A percentile compares a stretch with the other conserved stretches of the same genome.
phyloP scores from a whole-genome alignment of 2,329 filamentous ascomycete species.

The Dendrostoma leiphaemia region DNA sequence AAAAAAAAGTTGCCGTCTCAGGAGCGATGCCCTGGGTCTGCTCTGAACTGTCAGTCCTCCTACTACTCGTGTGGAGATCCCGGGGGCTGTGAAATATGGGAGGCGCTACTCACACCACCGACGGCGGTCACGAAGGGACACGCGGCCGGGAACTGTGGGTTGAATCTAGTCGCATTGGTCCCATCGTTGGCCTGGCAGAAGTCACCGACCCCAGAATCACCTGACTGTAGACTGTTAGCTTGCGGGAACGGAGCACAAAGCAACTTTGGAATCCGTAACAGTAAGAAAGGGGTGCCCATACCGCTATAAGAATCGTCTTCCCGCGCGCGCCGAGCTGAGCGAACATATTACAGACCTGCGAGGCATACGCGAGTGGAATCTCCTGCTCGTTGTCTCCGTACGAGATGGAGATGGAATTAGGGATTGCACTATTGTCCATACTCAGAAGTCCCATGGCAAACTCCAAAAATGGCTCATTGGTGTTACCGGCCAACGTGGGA shows the following conservation, averaged over 20 bases:
- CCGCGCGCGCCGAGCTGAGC: constrained; percentile 63
- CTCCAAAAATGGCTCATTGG: constrained; percentile 67
- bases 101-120: constrained; percentile 42
- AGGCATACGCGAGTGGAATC: constrained; percentile 55
- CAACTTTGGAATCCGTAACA: too few species aligned
- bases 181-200: constrained; percentile 58
- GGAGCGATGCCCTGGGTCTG: constrained; percentile 38
- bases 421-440: constrained; percentile 49
- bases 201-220: constrained; percentile 56
- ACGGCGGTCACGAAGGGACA: constrained; percentile 69
- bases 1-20: constrained; percentile 38
- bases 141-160: constrained; percentile 62
- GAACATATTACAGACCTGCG: constrained; percentile 57
- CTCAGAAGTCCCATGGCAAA: constrained; percentile 58
- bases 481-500: constrained; percentile 35
- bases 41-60: neutral
- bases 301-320: constrained; percentile 60
- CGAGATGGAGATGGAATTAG: constrained; percentile 60
- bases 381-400: constrained; percentile 66
- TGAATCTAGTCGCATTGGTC: constrained; percentile 49
- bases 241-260: too few species aligned
- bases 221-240: too few species aligned
- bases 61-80: neutral
- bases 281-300: too few species aligned
- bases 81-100: neutral